Evolutionary conservation across 257 asterid species (phyloP), one percentile per base, ranked within the genome.

Genomic region (Euphrasia confusa): DNA sequence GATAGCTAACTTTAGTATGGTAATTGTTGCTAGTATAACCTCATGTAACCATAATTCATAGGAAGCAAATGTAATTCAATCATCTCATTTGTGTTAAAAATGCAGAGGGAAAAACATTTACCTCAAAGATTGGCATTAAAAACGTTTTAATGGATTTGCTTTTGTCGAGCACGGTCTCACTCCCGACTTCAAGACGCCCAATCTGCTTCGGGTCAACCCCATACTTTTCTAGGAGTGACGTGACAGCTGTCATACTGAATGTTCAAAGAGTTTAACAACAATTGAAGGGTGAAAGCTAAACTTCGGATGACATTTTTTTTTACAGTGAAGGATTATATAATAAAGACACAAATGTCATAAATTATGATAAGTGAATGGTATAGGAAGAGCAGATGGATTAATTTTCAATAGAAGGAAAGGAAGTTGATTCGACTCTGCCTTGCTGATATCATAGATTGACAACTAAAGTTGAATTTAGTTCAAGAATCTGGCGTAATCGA

Each of bases 91-190:
- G 15, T 13, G 40, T 68, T n/a, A 47, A 59, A 57, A 44, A 28
- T 28, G 58, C 21, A 61, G 63, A 69, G 3, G 14, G 27, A 50
- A 63, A 68, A 24, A 1, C 24, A 55, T 42, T 57, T 80, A 90
- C 97, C 99, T 93, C 99, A 65, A 93, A 93, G 59, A 93, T 82
- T 67, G 94, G 95, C 99, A 90, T 93, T 84, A 93, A 72, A 68
- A 93, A 93, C 63, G 97, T 93, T 79, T 93, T 93, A 42, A 93
- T 93, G 71, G 99, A 93, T 77, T 93, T 93, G 86, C 99, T 93
- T 75, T 93, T 93, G 71, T 93, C 99, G 11, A 90, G 81, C 58
- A 93, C 97, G 42, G 99, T 93, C 79, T 93, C 99, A 63, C 95
- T 85, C 70, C 99, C 99, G 61, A 93, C 99, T 78, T 93, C 99